These are phyloP conservation scores for Cladophialophora carrionii DNA, from an alignment of 2,329 filamentous ascomycete species.

Conservation along the genomic window DNA sequence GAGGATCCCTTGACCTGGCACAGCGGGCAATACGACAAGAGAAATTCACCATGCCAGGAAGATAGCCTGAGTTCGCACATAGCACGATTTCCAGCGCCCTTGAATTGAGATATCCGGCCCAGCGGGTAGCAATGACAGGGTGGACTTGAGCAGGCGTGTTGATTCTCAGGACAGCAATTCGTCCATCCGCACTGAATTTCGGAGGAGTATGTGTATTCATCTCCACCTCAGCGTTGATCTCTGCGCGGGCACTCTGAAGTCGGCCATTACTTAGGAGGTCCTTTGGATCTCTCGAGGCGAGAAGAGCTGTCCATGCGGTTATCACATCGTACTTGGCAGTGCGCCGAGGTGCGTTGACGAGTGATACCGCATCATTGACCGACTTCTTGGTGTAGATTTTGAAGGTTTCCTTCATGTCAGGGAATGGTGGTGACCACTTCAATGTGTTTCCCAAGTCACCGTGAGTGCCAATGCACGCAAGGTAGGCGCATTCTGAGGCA, in stretches of 20 bases:
- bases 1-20: conserved; percentile 56
- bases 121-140: conserved; percentile 68
- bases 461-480: conserved; percentile 67
- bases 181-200: conserved; percentile 65
- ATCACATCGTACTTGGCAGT: conserved; percentile 64
- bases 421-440: conserved; percentile 69
- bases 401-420: conserved; percentile 64
- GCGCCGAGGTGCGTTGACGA: conserved; percentile 67
- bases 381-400: conserved; percentile 65
- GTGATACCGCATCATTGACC: conserved; percentile 64
- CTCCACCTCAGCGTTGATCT: conserved; percentile 65
- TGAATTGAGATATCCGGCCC: conserved; percentile 64
- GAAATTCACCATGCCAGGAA: conserved; percentile 67
- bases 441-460: conserved; percentile 67
- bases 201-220: conserved; percentile 65
- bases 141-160: conserved; percentile 65
- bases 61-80: conserved; percentile 68
- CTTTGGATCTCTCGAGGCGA: conserved; percentile 55
- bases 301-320: conserved; percentile 64
- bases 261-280: conserved; percentile 55
- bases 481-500: conserved; percentile 58
- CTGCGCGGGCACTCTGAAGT: conserved; percentile 59
- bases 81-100: conserved; percentile 65
- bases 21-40: conserved; percentile 65
- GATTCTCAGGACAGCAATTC: conserved; percentile 66